A percentile compares a stretch with the other conserved stretches of the same genome.
phyloP scores from a whole-genome alignment of 805 yeast genomes.

The Ogataea methanolica region DNA sequence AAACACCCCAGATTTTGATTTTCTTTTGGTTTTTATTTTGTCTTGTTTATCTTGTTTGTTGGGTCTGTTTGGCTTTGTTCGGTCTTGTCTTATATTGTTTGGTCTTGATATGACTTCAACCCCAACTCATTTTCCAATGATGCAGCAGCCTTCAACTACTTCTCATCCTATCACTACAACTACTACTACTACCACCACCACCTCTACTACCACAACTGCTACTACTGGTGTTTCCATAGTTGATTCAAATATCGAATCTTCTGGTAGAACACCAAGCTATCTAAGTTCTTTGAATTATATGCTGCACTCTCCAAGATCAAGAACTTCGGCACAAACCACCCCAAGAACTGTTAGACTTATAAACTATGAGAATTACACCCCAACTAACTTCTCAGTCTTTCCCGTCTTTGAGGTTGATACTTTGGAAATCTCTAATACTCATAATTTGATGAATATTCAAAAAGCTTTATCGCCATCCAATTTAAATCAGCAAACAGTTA shows the following conservation, averaged over 20 bases:
- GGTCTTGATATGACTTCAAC: too few relatives aligned
- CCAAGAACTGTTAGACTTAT: constrained; percentile 19
- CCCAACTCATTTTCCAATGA: too few relatives aligned
- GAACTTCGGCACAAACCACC: constrained; percentile 11
- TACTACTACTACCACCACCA: too few relatives aligned
- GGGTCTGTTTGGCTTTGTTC: too few relatives aligned
- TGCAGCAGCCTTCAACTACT: too few relatives aligned
- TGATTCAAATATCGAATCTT: too few relatives aligned
- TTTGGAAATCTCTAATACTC: constrained; percentile 11
- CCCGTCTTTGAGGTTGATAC: constrained; percentile 18
- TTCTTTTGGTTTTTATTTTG: too few relatives aligned
- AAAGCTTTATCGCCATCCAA: not conserved
- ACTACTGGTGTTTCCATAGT: too few relatives aligned
- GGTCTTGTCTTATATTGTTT: too few relatives aligned
- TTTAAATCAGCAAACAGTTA: not conserved
- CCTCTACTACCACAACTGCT: too few relatives aligned
- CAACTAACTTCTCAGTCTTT: constrained; percentile 18
- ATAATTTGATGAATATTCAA: constrained; percentile 5
- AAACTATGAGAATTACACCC: constrained; percentile 17
- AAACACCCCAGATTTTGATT: too few relatives aligned
- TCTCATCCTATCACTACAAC: not conserved
- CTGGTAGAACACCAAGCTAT: not conserved
- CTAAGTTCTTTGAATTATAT: not conserved
- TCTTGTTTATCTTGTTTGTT: too few relatives aligned
- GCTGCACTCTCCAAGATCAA: constrained; percentile 4